Conservation (phyloP, 495 filamentous ascomycete species). For the Penicillium canariense region DNA sequence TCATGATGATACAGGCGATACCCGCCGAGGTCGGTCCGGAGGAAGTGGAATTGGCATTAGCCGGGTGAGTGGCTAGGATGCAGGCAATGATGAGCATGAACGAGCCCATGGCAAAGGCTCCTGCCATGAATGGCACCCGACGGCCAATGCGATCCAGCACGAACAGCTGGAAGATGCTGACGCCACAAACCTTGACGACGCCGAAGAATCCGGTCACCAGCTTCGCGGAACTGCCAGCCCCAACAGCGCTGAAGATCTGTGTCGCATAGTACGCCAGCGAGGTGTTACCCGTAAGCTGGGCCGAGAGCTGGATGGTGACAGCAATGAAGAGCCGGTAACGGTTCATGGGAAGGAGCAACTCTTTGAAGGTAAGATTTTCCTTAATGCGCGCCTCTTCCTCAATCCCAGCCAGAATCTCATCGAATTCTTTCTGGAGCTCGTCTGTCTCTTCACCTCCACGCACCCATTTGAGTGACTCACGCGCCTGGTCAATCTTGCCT, state of each 20-base stretch:
- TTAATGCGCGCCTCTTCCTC: slow-evolving; percentile 44
- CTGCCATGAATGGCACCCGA: slow-evolving; percentile 50
- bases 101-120: slow-evolving; percentile 49
- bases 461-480: slow-evolving; percentile 19
- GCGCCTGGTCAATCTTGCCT: slow-evolving; percentile 25
- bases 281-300: slow-evolving; percentile 48
- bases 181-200: slow-evolving; percentile 45
- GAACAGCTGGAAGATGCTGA: slow-evolving; percentile 43
- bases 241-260: slow-evolving; percentile 47
- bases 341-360: slow-evolving; percentile 42
- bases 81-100: slow-evolving; percentile 54
- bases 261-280: slow-evolving; percentile 49
- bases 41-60: slow-evolving; percentile 24
- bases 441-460: slow-evolving; percentile 30
- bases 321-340: slow-evolving; percentile 43
- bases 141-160: slow-evolving; percentile 54
- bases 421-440: slow-evolving; percentile 33
- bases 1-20: slow-evolving; percentile 50
- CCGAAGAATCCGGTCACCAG: slow-evolving; percentile 51
- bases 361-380: slow-evolving; percentile 40
- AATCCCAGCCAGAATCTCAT: slow-evolving; percentile 37
- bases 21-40: slow-evolving; percentile 34
- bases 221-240: slow-evolving; percentile 38
- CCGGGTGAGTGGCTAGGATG: slow-evolving; percentile 43
- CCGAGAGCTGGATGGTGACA: slow-evolving; percentile 43